phyloP scores from a whole-genome alignment of 331 rosid species.

The Spiraea crenata region DNA sequence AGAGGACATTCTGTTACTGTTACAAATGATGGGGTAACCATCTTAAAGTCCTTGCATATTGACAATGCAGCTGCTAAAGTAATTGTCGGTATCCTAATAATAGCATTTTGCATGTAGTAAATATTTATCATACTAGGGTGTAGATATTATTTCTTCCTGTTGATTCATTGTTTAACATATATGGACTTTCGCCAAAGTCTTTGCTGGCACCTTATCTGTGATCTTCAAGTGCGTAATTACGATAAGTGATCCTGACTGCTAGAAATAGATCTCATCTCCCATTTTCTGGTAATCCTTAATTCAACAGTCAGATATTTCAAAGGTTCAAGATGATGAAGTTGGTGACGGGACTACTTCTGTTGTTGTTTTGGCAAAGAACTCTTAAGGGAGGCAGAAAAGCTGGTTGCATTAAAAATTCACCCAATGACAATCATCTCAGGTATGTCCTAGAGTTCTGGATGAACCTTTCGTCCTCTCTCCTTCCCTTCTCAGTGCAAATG shows the following conservation, averaged over 20 bases:
- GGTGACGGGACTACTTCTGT: conserved; percentile 99
- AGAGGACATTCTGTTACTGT: conserved; percentile 85
- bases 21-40: conserved; percentile 97
- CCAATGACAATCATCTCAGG: conserved; percentile 98
- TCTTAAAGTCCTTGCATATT: conserved; percentile 88
- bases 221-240: neutral
- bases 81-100: conserved; percentile 83
- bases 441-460: conserved; percentile 20
- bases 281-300: conserved; percentile 46
- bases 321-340: conserved; percentile 99
- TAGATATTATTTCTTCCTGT: neutral
- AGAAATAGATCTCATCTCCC: neutral
- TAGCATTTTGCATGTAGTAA: conserved; percentile 1
- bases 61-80: conserved; percentile 99
- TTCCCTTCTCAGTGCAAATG: neutral
- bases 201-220: neutral
- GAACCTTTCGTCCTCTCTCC: neutral
- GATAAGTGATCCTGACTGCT: neutral
- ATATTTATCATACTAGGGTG: neutral
- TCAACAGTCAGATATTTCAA: conserved; percentile 67
- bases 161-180: neutral
- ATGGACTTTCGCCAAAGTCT: neutral
- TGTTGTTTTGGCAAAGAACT: conserved; percentile 97
- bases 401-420: conserved; percentile 84
- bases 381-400: conserved; percentile 90